Conservation (phyloP, 768 basidiomycete species). For the Boletus rufocinnamomeus region DNA sequence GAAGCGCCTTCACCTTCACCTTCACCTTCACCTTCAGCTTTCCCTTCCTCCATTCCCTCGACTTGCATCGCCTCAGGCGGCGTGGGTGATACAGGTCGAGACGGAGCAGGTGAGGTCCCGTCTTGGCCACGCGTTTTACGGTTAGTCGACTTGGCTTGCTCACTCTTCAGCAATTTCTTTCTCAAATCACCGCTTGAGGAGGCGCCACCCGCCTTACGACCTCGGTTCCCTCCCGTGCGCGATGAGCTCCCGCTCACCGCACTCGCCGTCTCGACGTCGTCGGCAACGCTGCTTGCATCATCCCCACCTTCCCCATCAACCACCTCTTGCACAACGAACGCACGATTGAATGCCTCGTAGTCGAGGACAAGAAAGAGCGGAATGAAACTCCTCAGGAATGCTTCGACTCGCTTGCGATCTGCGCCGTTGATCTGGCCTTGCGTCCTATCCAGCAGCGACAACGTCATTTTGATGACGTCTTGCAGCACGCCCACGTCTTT, state of each 20-base stretch:
- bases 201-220: conserved; percentile 42
- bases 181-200: conserved; percentile 62
- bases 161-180: conserved; percentile 80
- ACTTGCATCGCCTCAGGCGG: conserved; percentile 44
- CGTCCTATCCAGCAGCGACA: conserved; percentile 90
- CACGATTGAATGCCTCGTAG: conserved; percentile 65
- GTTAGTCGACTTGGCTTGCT: conserved; percentile 71
- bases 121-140: conserved; percentile 60
- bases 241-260: conserved; percentile 29
- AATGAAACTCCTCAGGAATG: conserved; percentile 73
- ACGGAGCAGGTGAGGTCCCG: conserved; percentile 54
- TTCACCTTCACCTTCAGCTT: conserved; percentile 29
- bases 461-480: conserved; percentile 84
- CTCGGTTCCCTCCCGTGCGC: conserved; percentile 40
- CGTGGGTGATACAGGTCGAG: conserved; percentile 65
- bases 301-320: conserved; percentile 64
- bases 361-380: conserved; percentile 80
- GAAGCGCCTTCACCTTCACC: conserved; percentile 11
- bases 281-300: conserved; percentile 34
- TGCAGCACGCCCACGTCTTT: conserved; percentile 77
- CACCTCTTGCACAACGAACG: conserved; percentile 65
- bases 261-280: conserved; percentile 41
- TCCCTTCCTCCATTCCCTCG: conserved; percentile 34
- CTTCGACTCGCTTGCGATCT: conserved; percentile 83
- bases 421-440: conserved; percentile 67